phyloP scores from a whole-genome alignment of 2,329 filamentous ascomycete genomes.

The Arthrobotrys musiformis region DNA sequence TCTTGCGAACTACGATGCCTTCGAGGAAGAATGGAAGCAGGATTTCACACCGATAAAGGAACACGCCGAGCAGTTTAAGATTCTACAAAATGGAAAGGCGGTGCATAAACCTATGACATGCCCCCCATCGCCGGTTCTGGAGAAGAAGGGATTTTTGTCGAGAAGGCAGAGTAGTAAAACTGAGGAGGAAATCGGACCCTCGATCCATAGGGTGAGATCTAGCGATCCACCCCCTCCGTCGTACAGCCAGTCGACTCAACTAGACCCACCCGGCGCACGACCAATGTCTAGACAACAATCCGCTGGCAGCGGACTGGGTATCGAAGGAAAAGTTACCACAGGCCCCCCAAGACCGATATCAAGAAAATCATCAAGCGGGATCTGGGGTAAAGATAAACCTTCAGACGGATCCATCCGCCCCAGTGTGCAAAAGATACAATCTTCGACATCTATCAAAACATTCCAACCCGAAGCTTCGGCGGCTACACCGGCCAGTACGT shows the following conservation, averaged over 20 bases:
- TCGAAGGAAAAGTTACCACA: slow-evolving; percentile 30
- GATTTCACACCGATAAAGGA: slow-evolving; percentile 52
- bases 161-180: slow-evolving; percentile 31
- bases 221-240: not conserved
- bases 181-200: not conserved
- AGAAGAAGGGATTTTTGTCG: slow-evolving; percentile 15
- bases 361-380: slow-evolving; percentile 23
- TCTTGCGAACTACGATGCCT: slow-evolving; percentile 17
- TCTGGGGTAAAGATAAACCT: slow-evolving; percentile 36
- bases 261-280: not conserved
- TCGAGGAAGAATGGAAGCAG: slow-evolving; percentile 42
- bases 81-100: slow-evolving; percentile 41
- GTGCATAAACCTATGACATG: slow-evolving; percentile 42
- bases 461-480: not conserved
- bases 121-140: not conserved
- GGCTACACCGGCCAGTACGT: not conserved
- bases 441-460: slow-evolving; percentile 44
- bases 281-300: slow-evolving; percentile 37
- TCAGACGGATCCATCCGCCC: slow-evolving; percentile 28
- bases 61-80: slow-evolving; percentile 32
- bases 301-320: not conserved
- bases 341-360: slow-evolving; percentile 32
- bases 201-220: not conserved
- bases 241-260: not conserved
- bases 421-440: slow-evolving; percentile 38